Evolutionary conservation across 2,329 filamentous ascomycete species (phyloP), one percentile per base, ranked within the genome.

Genomic region (Colletotrichum salicis): DNA sequence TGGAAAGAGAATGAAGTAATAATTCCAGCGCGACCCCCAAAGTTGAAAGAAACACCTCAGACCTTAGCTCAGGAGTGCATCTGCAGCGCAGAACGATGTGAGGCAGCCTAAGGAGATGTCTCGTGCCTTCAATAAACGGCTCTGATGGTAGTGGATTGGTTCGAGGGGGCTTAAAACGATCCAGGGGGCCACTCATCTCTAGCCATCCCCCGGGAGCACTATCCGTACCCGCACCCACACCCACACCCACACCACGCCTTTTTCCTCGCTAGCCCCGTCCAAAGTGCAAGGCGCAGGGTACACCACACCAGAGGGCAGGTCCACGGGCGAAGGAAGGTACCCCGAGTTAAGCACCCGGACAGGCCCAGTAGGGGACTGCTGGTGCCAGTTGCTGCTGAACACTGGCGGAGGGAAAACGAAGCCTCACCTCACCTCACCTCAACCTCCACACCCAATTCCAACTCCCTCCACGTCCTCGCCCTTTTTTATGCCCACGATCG

Each of bases 391-490:
- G 61, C 33, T 64, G 33, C 61, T 64, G 51, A 52, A 35, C 61
- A 41, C 48, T n/a, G 35, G 56, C 51, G 63, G 62, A 62, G 64
- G 75, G 78, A 83, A 82, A 82, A 80, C 81, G 81, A 83, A 83
- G 81, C 82, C 81, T 84, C 82, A 82, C 77, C 78, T 77, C 68
- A 71, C 68, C 64, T 71, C 55, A 64, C 59, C 77, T 72, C 78
- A 76, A 79, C 80, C 74, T 79, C 77, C 76, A 75, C 76, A 70
- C 73, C 74, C 75, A 75, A 76, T 76, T 74, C 64, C 68, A 67
- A 73, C 71, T 74, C 78, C 75, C 79, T 74, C 70, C 61, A 64
- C 67, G 71, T 73, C 74, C 74, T 79, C 76, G 77, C 77, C 77
- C 76, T 78, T 76, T 71, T 71, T 74, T 73, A 72, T 75, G 71